These are phyloP conservation scores for Glomus cerebriforme DNA, from an alignment of 192 early-diverging fungal species.

Conservation along the genomic window DNA sequence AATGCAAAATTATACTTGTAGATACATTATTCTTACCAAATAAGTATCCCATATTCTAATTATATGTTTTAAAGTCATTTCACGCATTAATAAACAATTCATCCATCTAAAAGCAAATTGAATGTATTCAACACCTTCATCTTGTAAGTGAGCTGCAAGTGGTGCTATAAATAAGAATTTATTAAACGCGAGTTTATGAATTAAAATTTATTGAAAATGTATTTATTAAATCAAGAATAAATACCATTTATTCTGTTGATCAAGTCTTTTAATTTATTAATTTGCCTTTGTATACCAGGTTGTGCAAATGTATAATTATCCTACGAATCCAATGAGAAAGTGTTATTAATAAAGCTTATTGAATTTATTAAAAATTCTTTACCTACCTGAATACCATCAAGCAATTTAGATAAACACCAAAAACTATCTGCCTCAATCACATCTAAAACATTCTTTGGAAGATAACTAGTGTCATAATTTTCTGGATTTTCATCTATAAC, in stretches of 20 bases:
- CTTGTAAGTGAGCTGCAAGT: slow-evolving; percentile 79
- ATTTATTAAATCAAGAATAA: background rate
- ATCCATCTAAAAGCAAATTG: slow-evolving; percentile 99
- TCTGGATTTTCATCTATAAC: slow-evolving; percentile 55
- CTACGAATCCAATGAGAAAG: slow-evolving; percentile 34
- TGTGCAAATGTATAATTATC: slow-evolving; percentile 99
- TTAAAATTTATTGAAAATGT: background rate
- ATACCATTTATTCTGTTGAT: slow-evolving; percentile 89
- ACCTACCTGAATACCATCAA: slow-evolving; percentile 92
- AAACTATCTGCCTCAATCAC: slow-evolving; percentile 94
- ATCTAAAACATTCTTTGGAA: slow-evolving; percentile 56
- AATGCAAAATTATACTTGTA: background rate
- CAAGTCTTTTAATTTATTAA: slow-evolving; percentile 85
- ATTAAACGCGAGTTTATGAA: background rate
- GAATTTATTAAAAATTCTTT: background rate
- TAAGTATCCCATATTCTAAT: slow-evolving; percentile 99
- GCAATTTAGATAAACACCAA: slow-evolving; percentile 94
- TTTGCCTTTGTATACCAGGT: slow-evolving; percentile 93
- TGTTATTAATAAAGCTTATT: background rate
- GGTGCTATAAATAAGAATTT: slow-evolving; percentile 49
- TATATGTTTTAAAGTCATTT: slow-evolving; percentile 81
- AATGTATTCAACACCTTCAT: slow-evolving; percentile 94
- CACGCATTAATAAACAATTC: slow-evolving; percentile 98
- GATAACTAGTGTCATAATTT: slow-evolving; percentile 49
- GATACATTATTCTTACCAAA: slow-evolving; percentile 51